These are phyloP conservation scores for Diaporthe capsici DNA, from an alignment of 2,329 filamentous ascomycete genomes.

Conservation along the genomic window DNA sequence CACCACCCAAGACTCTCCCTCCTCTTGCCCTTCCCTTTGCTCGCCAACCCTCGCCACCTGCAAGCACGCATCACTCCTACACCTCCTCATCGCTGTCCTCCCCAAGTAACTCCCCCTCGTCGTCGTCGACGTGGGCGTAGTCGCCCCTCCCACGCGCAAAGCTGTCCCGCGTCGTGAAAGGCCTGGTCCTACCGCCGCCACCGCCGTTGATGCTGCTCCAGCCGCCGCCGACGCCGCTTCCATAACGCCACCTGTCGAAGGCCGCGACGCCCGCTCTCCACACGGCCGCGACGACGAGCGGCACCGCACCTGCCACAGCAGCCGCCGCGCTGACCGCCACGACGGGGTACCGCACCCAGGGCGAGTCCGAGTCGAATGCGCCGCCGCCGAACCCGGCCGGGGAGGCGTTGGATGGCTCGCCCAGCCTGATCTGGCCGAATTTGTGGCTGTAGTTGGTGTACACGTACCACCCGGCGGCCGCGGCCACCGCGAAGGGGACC, in stretches of 20 bases:
- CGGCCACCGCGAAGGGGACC: conserved; percentile 80
- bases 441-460: conserved; percentile 89
- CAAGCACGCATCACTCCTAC: conserved; percentile 49
- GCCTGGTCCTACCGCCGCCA: conserved; percentile 69
- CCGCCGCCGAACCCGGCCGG: conserved; percentile 50
- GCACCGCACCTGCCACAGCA: conserved; percentile 73
- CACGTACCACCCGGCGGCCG: conserved; percentile 84
- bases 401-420: conserved; percentile 66
- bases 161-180: conserved; percentile 89
- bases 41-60: not conserved
- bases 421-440: conserved; percentile 92
- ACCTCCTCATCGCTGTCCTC: conserved; percentile 95
- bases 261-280: conserved; percentile 75
- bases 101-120: conserved; percentile 93
- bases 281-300: conserved; percentile 79
- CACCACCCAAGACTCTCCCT: not conserved
- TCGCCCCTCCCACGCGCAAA: conserved; percentile 91
- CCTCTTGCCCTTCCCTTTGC: not conserved
- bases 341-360: conserved; percentile 87
- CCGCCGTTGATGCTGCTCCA: conserved; percentile 58
- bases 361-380: conserved; percentile 77
- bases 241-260: conserved; percentile 58
- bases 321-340: conserved; percentile 76
- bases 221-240: conserved; percentile 54
- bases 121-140: conserved; percentile 89